Evolutionary conservation across 169 alveolate genomes (phyloP), one percentile per base, ranked within the genome.

Genomic region (Plasmodium sp.): DNA sequence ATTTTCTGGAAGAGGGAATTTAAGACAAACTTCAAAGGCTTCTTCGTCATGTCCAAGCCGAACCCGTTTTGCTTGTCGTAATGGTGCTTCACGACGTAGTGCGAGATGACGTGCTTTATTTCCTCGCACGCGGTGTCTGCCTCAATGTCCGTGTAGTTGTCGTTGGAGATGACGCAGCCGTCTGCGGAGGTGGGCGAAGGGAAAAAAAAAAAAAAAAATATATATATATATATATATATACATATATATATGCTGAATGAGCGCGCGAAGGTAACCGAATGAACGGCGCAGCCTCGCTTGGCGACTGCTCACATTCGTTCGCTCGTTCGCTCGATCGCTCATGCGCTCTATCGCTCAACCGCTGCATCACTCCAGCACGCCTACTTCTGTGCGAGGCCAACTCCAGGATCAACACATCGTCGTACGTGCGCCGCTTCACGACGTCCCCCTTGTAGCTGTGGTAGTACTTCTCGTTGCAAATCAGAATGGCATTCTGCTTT

Each of bases 111-210:
- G 45, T 88, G 6, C 36, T 88, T 79, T 62, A 88, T 77, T 39
- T 88, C 94, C 36, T 67, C 71, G 31, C 72, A 71, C 6, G 51
- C 56, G 33, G 51, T 56, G 6, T 41, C 75, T 7, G 43, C 31
- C 54, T 48, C 48, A 9, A 88, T 41, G 56, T 88, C 94, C 7
- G 80, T 39, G 45, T 36, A 88, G 72, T 88, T 88, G 73, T 88
- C 94, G 43, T 88, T 88, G 16, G 94, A 88, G 12, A 88, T 88
- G 34, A 88, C 90, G 82, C 94, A 88, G 22, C 90, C 94, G 10
- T 88, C 94, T 88, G 54, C 3, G 45, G 58, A 22, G 54, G 77
- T 2, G 74, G 45, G 48, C 43, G 12, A n/a, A 79, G 33, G 12
- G 5, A 62, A 16, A 83, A 74, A 85, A 74, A 18, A 48, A 73